Base-by-base conservation (phyloP, 1,284 basidiomycete genomes). In the Malassezia brasiliensis region DNA sequence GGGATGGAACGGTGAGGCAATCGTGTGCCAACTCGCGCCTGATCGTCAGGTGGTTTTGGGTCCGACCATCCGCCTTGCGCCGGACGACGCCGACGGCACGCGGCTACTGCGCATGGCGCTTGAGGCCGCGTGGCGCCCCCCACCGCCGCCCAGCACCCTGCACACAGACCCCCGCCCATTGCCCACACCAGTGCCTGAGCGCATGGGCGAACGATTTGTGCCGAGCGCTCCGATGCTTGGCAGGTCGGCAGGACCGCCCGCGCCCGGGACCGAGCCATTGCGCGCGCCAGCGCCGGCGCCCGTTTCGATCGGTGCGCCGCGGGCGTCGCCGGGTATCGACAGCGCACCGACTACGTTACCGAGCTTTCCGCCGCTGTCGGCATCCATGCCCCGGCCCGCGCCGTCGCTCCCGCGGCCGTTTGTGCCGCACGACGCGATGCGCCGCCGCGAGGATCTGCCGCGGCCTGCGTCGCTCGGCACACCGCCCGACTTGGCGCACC, bases 1-100 rank as follows among this genome's bases (percentile, higher is more conserved):
- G 32, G 72, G 63, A 22, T 74, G 70, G 70, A 65, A 72, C 44
- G 72, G 72, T 11, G 58, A 62, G n/a, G 52, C 51, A n/a, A 61
- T 74, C 22, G 61, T 74, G 2, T 70, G 67, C 35, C 62, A 69
- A 0, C 50, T 64, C 15, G 1, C 68, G 66, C 40, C 61, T 52
- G 38, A 52, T 40, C 25, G 72, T 37, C 51, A 59, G n/a, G 40
- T 68, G 44, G 52, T 61, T 3, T 17, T 59, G 17, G 56, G 56
- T 2, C 47, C 56, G 2, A 20, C 38, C 5, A 59, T 59, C 47
- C 22, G 25, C 3, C 47, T 65, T 6, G 65, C 47, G 8, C 42
- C 59, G 6, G 67, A 67, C 30, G 72, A 74, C 50, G 61, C 57
- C 2, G 67, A 72, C 32, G 72, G 72, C 11, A 56, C 58, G 14